Evolutionary conservation across 202 grass and related monocot species (phyloP).

Genomic region (Dendrocalamus latiflorus): DNA sequence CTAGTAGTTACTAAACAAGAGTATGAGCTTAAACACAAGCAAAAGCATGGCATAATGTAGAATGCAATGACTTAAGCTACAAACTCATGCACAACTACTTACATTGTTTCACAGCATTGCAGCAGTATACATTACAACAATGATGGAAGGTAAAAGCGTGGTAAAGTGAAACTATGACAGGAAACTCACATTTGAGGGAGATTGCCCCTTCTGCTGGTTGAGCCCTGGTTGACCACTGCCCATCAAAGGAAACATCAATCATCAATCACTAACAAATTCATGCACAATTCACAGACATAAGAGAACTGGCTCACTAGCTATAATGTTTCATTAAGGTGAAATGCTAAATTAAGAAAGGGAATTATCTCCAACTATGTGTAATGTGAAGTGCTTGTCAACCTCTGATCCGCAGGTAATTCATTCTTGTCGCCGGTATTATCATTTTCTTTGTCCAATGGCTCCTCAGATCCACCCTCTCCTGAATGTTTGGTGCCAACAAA

Average conservation of each 20-base stretch:
- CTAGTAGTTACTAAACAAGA: neutral
- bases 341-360: neutral
- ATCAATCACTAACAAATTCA: neutral
- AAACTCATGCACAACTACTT: conserved; percentile 5
- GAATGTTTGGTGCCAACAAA: conserved; percentile 40
- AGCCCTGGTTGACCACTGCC: conserved; percentile 36
- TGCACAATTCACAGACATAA: conserved; percentile 1
- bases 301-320: neutral
- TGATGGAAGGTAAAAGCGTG: neutral
- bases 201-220: conserved; percentile 37
- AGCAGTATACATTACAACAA: neutral
- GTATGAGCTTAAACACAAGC: neutral
- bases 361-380: conserved; percentile 37
- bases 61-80: neutral
- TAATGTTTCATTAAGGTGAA: neutral
- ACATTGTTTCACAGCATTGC: neutral
- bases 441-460: conserved; percentile 47
- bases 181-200: conserved; percentile 61
- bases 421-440: conserved; percentile 56
- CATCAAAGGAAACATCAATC: conserved; percentile 26
- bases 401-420: conserved; percentile 44
- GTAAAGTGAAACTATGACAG: neutral
- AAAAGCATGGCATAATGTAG: neutral
- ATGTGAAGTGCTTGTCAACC: conserved; percentile 47
- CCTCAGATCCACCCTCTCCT: conserved; percentile 57